Conservation (phyloP, 306 rosid genomes). For the Luffa aegyptiaca region DNA sequence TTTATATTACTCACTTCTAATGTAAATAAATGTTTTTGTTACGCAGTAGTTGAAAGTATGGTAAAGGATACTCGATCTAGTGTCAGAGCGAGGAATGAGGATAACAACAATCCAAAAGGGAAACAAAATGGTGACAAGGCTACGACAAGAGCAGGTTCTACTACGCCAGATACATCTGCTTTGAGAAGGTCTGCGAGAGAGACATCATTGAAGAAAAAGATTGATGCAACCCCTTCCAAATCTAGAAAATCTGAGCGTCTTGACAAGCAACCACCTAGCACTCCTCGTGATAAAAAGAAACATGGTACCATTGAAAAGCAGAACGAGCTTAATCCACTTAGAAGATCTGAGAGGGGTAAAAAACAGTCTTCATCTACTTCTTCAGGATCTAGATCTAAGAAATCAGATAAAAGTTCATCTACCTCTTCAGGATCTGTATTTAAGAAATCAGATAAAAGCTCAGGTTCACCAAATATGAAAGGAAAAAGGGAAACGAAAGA, state of each 20-base stretch:
- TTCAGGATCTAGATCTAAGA: conserved; percentile 34
- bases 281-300: conserved; percentile 23
- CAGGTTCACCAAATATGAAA: conserved; percentile 24
- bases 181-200: conserved; percentile 52
- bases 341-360: conserved; percentile 46
- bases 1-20: neutral
- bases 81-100: conserved; percentile 32
- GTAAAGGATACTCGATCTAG: conserved; percentile 38
- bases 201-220: conserved; percentile 23
- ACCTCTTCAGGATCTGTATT: conserved; percentile 37
- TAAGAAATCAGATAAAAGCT: conserved; percentile 29
- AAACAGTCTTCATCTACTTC: conserved; percentile 20
- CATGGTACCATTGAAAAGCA: conserved; percentile 30
- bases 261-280: conserved; percentile 19
- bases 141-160: conserved; percentile 16
- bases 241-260: conserved; percentile 34
- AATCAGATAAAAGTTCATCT: conserved; percentile 2
- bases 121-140: conserved; percentile 24
- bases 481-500: conserved; percentile 31
- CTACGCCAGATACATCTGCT: conserved; percentile 24
- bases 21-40: neutral
- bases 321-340: conserved; percentile 36
- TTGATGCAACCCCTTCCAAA: conserved; percentile 20
- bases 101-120: conserved; percentile 20
- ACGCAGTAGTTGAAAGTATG: conserved; percentile 31